These are phyloP conservation scores for Mortierella sp. DNA, from an alignment of 371 early-diverging fungal species.

Conservation along the genomic window DNA sequence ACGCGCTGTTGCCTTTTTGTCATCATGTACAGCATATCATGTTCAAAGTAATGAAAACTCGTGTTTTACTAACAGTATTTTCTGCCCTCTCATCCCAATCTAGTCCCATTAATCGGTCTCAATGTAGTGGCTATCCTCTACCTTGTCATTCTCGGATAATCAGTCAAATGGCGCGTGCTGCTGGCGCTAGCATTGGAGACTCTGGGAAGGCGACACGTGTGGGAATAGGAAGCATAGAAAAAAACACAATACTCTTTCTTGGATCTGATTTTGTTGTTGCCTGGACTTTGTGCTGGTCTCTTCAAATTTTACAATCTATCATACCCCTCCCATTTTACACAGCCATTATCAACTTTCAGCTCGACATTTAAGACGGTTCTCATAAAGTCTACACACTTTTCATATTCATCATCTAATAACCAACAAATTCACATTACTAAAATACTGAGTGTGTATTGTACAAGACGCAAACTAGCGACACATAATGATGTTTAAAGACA, in stretches of 20 bases:
- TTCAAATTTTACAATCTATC: background rate
- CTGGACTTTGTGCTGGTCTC: background rate
- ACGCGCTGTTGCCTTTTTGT: background rate
- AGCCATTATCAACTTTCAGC: background rate
- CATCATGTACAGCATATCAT: background rate
- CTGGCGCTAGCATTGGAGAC: background rate
- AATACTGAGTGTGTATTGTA: conserved; percentile 1
- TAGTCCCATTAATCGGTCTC: conserved; percentile 88
- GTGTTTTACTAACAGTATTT: background rate
- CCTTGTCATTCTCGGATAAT: conserved; percentile 85
- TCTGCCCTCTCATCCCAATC: background rate
- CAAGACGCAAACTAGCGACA: background rate
- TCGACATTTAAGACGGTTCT: background rate
- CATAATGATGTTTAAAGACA: background rate
- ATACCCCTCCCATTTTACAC: background rate
- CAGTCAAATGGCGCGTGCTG: background rate
- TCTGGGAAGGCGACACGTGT: background rate
- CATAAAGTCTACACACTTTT: background rate
- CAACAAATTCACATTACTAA: background rate
- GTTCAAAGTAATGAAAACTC: too few relatives aligned
- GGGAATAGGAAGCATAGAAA: background rate
- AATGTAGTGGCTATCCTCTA: conserved; percentile 90
- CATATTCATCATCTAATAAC: background rate
- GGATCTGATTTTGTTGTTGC: background rate
- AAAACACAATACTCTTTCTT: background rate